Percentiles rank a stretch among this genome's conserved stretches.
Evolutionary conservation across 257 asterid species (phyloP).

Genomic region (Solanum piurae): DNA sequence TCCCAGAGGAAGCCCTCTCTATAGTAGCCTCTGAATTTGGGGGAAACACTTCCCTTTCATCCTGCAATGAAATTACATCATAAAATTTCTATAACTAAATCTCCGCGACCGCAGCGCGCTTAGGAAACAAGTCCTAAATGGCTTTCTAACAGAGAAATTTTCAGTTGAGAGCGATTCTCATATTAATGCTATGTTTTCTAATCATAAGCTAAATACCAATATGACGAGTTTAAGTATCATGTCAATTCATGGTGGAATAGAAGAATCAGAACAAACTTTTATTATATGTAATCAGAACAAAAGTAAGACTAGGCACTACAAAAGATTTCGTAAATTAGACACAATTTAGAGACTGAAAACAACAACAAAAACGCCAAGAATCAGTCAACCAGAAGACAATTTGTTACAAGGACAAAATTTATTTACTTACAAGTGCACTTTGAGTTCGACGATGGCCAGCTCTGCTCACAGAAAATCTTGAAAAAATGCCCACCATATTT

Average conservation of each 20-base stretch:
- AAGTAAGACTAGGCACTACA: background rate
- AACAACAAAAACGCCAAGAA: no score
- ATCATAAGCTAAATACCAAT: background rate
- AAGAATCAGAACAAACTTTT: background rate
- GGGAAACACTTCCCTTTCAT: conserved; percentile 45
- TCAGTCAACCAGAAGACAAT: no score
- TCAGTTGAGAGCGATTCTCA: background rate
- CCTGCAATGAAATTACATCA: conserved; percentile 29
- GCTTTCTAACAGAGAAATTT: background rate
- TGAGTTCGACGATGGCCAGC: conserved; percentile 64
- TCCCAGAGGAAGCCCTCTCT: conserved; percentile 31
- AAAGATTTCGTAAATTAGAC: no score
- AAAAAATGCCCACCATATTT: conserved; percentile 72
- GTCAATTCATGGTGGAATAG: background rate
- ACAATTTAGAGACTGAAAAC: no score
- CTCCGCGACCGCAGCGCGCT: background rate
- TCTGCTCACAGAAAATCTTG: conserved; percentile 53
- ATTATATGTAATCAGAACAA: background rate
- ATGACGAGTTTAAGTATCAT: no score
- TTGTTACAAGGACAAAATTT: no score
- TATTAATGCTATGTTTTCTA: background rate
- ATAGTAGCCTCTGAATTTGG: conserved; percentile 30
- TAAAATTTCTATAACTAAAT: background rate
- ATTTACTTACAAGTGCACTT: conserved; percentile 27
- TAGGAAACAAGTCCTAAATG: background rate